Conservation (phyloP, 2,329 filamentous ascomycete genomes). For the Pyricularia sp. region DNA sequence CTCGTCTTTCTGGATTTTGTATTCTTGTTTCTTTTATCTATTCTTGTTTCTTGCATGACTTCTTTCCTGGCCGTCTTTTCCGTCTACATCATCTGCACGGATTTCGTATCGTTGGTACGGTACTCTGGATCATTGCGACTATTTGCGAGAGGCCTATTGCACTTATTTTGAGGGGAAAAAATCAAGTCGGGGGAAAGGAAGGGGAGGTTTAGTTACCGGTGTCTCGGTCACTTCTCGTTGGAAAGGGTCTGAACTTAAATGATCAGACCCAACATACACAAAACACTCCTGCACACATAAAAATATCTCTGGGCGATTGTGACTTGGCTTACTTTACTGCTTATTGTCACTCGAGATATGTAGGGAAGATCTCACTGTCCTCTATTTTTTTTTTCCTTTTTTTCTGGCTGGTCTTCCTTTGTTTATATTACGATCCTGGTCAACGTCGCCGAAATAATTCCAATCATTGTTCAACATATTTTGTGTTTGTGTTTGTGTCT, state of each 20-base stretch:
- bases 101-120: not conserved
- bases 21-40: not conserved
- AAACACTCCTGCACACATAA: not conserved
- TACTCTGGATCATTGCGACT: not conserved
- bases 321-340: not conserved
- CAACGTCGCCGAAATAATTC: not conserved
- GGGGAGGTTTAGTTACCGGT: not conserved
- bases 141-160: slow-evolving; percentile 1
- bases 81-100: slow-evolving; percentile 4
- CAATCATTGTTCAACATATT: not conserved
- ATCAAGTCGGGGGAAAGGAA: not conserved
- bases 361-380: not conserved
- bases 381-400: slow-evolving; percentile 1
- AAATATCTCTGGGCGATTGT: not conserved
- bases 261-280: not conserved
- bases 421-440: slow-evolving; percentile 1
- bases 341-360: not conserved
- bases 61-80: not conserved
- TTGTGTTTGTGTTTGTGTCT: not conserved
- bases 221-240: not conserved
- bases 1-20: slow-evolving; percentile 1
- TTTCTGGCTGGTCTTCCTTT: slow-evolving; percentile 4
- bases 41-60: slow-evolving; percentile 1
- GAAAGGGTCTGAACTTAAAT: not conserved
- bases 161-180: not conserved